phyloP scores from a whole-genome alignment of 2,329 filamentous ascomycete genomes.

The Bipolaris bicolor region DNA sequence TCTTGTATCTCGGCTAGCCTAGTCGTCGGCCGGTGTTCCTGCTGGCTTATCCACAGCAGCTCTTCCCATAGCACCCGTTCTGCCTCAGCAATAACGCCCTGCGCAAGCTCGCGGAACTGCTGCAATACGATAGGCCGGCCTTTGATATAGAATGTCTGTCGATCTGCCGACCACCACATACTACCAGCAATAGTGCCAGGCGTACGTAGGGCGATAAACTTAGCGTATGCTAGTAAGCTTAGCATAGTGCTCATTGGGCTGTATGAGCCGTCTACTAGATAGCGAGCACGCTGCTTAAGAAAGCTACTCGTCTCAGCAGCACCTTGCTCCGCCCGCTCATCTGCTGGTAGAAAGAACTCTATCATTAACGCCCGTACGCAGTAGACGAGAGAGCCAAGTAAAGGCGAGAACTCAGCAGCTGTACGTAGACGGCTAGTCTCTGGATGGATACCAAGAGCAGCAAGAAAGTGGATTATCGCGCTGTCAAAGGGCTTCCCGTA shows the following conservation, averaged over 20 bases:
- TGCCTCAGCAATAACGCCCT: background rate
- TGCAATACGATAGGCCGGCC: background rate
- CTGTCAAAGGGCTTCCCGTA: background rate
- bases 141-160: background rate
- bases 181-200: background rate
- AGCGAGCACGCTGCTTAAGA: background rate
- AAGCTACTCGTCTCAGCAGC: background rate
- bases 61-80: background rate
- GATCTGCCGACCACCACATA: background rate
- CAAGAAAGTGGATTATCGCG: background rate
- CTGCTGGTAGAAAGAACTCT: background rate
- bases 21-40: background rate
- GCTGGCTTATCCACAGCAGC: background rate
- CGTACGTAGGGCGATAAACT: background rate
- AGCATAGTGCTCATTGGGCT: background rate
- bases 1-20: background rate
- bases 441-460: background rate
- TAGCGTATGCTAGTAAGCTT: background rate
- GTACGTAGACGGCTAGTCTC: background rate
- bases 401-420: background rate
- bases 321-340: background rate
- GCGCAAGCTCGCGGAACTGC: background rate
- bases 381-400: background rate
- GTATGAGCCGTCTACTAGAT: background rate
- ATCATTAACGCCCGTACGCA: background rate